phyloP scores from a whole-genome alignment of 2,329 filamentous ascomycete genomes.

The Aspergillus aculeatus region DNA sequence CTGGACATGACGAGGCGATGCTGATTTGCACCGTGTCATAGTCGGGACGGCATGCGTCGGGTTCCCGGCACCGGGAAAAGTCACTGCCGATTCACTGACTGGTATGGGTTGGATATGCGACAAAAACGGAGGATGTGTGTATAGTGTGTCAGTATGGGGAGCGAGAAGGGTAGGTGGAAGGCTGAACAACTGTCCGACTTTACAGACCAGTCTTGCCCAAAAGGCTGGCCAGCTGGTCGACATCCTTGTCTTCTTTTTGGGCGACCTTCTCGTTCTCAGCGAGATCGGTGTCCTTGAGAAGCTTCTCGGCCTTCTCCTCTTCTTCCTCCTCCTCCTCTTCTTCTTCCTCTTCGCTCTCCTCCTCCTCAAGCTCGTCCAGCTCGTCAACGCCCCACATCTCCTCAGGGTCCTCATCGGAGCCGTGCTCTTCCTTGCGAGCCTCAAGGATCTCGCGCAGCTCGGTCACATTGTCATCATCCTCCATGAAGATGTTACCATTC shows the following conservation, averaged over 20 bases:
- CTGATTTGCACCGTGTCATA: background rate
- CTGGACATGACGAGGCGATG: background rate
- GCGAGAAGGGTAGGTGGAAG: background rate
- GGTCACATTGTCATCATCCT: conserved; percentile 74
- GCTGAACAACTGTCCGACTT: background rate
- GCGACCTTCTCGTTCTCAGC: conserved; percentile 62
- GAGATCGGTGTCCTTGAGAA: conserved; percentile 64
- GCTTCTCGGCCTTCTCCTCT: conserved; percentile 58
- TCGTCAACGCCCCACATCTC: conserved; percentile 83
- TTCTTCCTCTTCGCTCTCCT: conserved; percentile 66
- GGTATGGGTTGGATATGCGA: background rate
- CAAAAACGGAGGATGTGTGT: background rate
- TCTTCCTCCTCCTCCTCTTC: conserved; percentile 49
- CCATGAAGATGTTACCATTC: conserved; percentile 92
- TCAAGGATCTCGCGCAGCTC: conserved; percentile 70
- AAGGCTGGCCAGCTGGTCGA: conserved; percentile 75
- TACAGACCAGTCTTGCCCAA: conserved; percentile 65
- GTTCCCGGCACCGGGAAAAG: background rate
- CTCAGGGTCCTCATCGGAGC: conserved; percentile 64
- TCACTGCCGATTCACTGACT: conserved; percentile 3
- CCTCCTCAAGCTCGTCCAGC: conserved; percentile 79
- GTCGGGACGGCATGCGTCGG: conserved; percentile 1
- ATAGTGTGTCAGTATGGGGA: background rate
- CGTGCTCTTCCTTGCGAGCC: conserved; percentile 70
- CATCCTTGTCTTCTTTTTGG: conserved; percentile 73